These are phyloP conservation scores for Sugiyamaella grinbergsii DNA, from an alignment of 1,139 yeast species.

Conservation along the genomic window DNA sequence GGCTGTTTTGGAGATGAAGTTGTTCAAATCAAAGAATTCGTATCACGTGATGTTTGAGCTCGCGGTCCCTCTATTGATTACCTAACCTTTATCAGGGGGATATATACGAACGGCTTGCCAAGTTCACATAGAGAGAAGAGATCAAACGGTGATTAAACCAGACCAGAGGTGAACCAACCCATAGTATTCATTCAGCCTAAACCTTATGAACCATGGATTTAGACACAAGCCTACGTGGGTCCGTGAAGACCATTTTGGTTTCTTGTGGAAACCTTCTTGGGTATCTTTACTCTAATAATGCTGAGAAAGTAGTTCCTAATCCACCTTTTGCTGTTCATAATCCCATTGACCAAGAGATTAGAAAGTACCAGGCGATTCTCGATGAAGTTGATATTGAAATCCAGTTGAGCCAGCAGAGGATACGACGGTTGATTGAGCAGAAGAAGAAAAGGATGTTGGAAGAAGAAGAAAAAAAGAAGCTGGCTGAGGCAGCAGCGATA, in stretches of 20 bases:
- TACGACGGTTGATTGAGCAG: slow-evolving; percentile 18
- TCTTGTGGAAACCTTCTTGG: slow-evolving; percentile 34
- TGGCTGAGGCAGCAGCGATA: slow-evolving; percentile 8
- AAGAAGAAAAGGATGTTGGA: slow-evolving; percentile 10
- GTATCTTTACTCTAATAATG: slow-evolving; percentile 28
- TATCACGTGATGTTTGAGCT: no score
- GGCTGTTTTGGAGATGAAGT: no score
- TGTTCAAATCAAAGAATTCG: not conserved
- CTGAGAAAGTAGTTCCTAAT: slow-evolving; percentile 33
- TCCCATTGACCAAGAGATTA: slow-evolving; percentile 31
- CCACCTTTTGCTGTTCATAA: slow-evolving; percentile 33
- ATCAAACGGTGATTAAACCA: not conserved
- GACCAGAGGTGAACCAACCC: not conserved
- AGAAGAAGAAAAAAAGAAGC: slow-evolving; percentile 21
- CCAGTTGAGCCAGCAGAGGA: slow-evolving; percentile 29
- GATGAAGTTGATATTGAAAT: slow-evolving; percentile 34
- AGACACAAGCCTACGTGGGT: slow-evolving; percentile 18
- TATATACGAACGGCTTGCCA: not conserved
- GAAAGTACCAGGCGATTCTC: slow-evolving; percentile 30
- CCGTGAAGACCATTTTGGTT: slow-evolving; percentile 28
- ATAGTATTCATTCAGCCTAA: no score
- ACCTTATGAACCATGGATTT: slow-evolving; percentile 10
- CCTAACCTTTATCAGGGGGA: not conserved
- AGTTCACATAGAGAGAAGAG: not conserved
- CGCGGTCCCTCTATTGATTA: no score